These are phyloP conservation scores for Pythium coloratum DNA, from an alignment of 352 stramenopile genomes.

Conservation along the genomic window DNA sequence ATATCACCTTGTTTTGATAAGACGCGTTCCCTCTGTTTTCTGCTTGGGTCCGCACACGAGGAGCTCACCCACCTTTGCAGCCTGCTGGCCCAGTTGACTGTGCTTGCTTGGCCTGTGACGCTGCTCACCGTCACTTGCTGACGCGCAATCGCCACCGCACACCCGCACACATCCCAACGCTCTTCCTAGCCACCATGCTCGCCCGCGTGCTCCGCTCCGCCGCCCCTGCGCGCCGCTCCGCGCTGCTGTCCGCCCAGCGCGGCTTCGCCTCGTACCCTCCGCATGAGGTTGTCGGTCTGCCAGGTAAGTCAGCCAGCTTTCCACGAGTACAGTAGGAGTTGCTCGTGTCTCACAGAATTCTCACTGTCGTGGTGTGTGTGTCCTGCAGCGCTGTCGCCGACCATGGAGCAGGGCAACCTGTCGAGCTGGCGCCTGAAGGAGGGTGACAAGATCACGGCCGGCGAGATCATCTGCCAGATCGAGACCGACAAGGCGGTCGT, in stretches of 20 bases:
- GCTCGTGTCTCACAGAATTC: slow-evolving; percentile 6
- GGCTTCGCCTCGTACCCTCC: slow-evolving; percentile 72
- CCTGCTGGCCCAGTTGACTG: not conserved
- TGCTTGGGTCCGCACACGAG: slow-evolving; percentile 21
- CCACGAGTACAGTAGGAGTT: not conserved
- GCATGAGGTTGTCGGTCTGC: slow-evolving; percentile 79
- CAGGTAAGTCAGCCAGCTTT: slow-evolving; percentile 34
- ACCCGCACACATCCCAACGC: not conserved
- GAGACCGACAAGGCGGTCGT: slow-evolving; percentile 99
- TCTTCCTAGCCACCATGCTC: slow-evolving; percentile 44
- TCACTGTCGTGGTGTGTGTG: not conserved
- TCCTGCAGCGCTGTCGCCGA: slow-evolving; percentile 91
- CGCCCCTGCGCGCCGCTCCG: slow-evolving; percentile 35
- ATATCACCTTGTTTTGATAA: slow-evolving; percentile 35
- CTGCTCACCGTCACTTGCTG: slow-evolving; percentile 8
- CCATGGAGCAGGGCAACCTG: slow-evolving; percentile 97
- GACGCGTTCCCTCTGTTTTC: slow-evolving; percentile 21
- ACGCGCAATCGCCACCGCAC: slow-evolving; percentile 22
- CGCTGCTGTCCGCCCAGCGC: slow-evolving; percentile 35
- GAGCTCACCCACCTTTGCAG: not conserved
- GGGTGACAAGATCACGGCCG: slow-evolving; percentile 91
- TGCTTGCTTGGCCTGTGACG: slow-evolving; percentile 6
- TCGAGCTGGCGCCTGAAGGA: slow-evolving; percentile 94
- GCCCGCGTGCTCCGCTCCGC: slow-evolving; percentile 56
- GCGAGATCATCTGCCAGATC: slow-evolving; percentile 96